These are phyloP conservation scores for Urochloa ruziziensis DNA, from an alignment of 176 grass and related monocot genomes.

Conservation along the genomic window DNA sequence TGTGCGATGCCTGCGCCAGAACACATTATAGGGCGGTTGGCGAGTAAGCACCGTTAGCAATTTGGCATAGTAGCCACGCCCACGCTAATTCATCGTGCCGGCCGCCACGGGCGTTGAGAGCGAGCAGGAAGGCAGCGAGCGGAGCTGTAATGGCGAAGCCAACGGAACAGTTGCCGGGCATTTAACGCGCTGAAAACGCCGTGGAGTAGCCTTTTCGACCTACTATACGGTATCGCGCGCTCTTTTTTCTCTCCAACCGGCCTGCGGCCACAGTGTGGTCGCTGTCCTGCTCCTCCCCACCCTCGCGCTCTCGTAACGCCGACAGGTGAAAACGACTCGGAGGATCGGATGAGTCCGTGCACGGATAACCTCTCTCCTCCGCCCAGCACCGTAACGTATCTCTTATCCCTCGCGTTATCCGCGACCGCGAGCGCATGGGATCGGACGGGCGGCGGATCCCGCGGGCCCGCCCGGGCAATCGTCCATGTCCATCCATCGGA, in stretches of 20 bases:
- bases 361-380: slow-evolving; percentile 1
- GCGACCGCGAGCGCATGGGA: neutral
- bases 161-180: neutral
- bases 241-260: neutral
- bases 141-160: slow-evolving; percentile 2
- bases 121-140: too few relatives aligned
- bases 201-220: neutral
- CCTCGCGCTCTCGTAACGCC: neutral
- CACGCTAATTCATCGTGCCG: neutral
- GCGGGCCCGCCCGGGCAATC: neutral
- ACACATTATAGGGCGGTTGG: neutral
- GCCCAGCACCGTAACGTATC: neutral
- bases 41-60: too few relatives aligned
- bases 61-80: too few relatives aligned
- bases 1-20: neutral
- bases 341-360: neutral
- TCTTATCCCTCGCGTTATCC: neutral
- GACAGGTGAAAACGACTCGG: neutral
- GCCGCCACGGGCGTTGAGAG: neutral
- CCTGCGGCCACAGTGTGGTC: neutral
- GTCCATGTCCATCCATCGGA: neutral
- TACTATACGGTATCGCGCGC: too few relatives aligned
- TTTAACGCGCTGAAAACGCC: neutral
- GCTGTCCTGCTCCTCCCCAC: neutral
- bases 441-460: neutral